Base-by-base conservation (phyloP, 352 stramenopile species). In the Phytophthora macrochlamydospora region DNA sequence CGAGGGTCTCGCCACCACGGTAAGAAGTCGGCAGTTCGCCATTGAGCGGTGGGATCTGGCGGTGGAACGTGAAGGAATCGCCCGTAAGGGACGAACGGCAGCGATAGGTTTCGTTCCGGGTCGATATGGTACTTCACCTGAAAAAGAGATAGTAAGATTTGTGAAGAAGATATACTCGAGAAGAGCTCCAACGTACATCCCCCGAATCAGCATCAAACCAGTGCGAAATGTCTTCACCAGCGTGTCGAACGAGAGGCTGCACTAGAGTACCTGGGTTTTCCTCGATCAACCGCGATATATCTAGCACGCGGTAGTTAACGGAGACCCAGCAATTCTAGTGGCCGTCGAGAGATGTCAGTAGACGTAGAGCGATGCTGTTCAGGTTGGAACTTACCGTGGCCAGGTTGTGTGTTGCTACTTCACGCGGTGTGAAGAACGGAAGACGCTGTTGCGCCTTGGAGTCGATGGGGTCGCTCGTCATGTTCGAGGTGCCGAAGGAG, bases 1-100 rank as follows among this genome's bases (percentile, higher is more conserved):
- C 79, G 70, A 0, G 87, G 73, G 65, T 97, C 87, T 35, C 80
- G 72, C 93, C 91, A 98, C 93, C 92, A 98, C n/a, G 91, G 91
- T 28, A 85, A 53, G 1, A 90, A 60, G 40, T 91, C 81, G 14
- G 81, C 72, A 0, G 89, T 97, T 40, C 72, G 76, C 91, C 90
- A 98, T 9, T 72, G 71, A 11, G 81, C 72, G 3, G 69, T 87
- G 18, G 92, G 91, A 45, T 97, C 90, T 7, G 78, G 76, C 11
- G 92, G 92, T 14, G 92, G 75, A 4, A 97, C 90, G 56, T 97
- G 85, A 5, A 98, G 68, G 46, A 98, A 98, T 8, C 78, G 79
- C 0, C 89, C 90, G 63, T 96, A 81, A 0, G 90, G 93, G 3
- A 95, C 54, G 59, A 95, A 97, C 7, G 91, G 90, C 4, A 97